Evolutionary conservation across 1,284 basidiomycete genomes (phyloP).

Genomic region (Naganishia cerealis): DNA sequence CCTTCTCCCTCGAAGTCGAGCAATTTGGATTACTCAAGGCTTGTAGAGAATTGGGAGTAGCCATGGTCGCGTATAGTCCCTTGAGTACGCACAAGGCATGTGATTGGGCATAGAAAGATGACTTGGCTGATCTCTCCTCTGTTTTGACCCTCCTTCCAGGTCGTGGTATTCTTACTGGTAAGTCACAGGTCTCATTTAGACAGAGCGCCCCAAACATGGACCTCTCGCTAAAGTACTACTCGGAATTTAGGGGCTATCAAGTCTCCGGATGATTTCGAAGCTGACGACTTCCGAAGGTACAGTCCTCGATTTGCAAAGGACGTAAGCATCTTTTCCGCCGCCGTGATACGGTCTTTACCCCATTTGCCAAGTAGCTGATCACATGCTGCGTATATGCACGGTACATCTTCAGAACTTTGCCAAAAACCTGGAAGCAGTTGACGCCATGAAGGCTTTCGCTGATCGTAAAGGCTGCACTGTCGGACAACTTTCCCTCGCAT

Average conservation of each 20-base stretch:
- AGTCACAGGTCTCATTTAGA: not conserved
- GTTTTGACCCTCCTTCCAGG: conserved; percentile 43
- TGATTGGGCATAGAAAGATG: not conserved
- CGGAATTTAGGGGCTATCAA: conserved; percentile 45
- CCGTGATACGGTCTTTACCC: not conserved
- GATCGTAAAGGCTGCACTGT: conserved; percentile 58
- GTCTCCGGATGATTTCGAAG: conserved; percentile 60
- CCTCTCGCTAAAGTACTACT: conserved; percentile 32
- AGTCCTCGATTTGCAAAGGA: conserved; percentile 53
- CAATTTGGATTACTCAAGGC: conserved; percentile 47
- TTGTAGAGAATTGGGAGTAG: conserved; percentile 49
- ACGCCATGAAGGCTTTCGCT: conserved; percentile 58
- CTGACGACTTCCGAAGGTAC: conserved; percentile 56
- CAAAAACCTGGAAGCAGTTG: conserved; percentile 61
- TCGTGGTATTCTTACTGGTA: conserved; percentile 64
- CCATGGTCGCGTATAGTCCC: conserved; percentile 64
- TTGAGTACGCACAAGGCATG: conserved; percentile 42
- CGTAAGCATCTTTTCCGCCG: not conserved
- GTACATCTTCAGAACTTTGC: conserved; percentile 58
- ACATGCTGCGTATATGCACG: not conserved
- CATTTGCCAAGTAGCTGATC: not conserved
- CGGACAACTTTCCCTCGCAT: conserved; percentile 64
- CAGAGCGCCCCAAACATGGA: too few relatives aligned
- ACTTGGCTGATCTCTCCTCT: not conserved
- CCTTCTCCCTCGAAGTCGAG: conserved; percentile 59